Conservation (phyloP, 345 rosid species). For the Corchorus capsularis region DNA sequence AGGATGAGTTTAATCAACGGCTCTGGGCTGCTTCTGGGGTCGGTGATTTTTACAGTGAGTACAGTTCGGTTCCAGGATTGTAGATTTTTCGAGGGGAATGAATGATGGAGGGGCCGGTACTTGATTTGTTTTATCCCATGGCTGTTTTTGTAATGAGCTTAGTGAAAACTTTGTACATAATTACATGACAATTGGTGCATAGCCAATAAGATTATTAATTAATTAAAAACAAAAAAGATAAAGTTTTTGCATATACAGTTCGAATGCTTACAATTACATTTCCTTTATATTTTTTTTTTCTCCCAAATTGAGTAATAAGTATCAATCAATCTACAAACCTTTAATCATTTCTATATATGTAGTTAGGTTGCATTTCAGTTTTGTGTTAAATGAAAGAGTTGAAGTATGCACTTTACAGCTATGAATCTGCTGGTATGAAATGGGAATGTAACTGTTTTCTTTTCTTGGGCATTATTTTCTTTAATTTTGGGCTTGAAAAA, state of each 20-base stretch:
- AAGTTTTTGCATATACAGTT: conserved; percentile 2
- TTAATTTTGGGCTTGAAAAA: no score
- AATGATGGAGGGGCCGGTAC: background rate
- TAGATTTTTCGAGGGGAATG: conserved; percentile 12
- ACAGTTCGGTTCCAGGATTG: conserved; percentile 44
- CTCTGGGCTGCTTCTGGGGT: conserved; percentile 68
- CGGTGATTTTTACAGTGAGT: conserved; percentile 61
- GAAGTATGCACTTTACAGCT: background rate
- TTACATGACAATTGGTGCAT: background rate
- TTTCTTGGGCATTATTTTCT: no score
- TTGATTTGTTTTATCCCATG: background rate
- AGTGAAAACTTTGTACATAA: conserved; percentile 19
- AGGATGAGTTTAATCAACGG: conserved; percentile 81
- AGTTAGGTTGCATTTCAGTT: background rate
- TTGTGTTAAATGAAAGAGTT: background rate
- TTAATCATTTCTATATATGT: background rate
- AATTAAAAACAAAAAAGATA: background rate
- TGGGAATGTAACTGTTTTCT: background rate
- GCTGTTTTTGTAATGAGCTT: background rate
- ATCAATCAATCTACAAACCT: background rate
- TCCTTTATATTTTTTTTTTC: background rate
- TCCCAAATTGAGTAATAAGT: background rate
- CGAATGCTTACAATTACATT: background rate
- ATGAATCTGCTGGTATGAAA: background rate
- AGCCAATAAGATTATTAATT: background rate